Evolutionary conservation across 768 basidiomycete species (phyloP).

Genomic region (Termitomyces sp.): DNA sequence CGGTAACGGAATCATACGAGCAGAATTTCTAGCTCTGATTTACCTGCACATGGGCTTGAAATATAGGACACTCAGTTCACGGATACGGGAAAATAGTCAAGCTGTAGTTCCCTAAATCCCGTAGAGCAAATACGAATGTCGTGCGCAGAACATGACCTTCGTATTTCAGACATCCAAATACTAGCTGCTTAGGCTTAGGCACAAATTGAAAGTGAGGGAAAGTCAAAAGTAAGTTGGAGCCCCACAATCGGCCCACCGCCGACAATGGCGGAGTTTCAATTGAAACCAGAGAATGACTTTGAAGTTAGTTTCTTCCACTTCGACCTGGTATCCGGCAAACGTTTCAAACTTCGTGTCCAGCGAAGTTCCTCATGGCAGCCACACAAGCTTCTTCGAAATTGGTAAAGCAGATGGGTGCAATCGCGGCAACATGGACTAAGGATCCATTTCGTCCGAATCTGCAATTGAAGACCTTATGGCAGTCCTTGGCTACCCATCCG

Average conservation of each 20-base stretch:
- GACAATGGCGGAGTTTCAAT: conserved; percentile 7
- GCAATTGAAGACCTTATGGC: conserved; percentile 62
- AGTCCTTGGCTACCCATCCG: conserved; percentile 63
- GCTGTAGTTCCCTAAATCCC: neutral
- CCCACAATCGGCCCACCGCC: too few relatives aligned
- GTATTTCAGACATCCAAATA: neutral
- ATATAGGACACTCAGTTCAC: neutral
- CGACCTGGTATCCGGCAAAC: neutral
- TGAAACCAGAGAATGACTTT: neutral
- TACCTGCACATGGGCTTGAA: neutral
- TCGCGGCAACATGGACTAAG: conserved; percentile 59
- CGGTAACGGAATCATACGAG: neutral
- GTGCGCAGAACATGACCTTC: too few relatives aligned
- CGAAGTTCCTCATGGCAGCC: conserved; percentile 14
- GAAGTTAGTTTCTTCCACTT: neutral
- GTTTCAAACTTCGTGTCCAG: neutral
- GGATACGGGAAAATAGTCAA: neutral
- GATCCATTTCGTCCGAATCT: conserved; percentile 78
- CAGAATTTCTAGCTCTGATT: neutral
- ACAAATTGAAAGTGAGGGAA: neutral
- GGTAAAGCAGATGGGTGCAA: conserved; percentile 42
- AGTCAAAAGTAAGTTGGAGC: neutral
- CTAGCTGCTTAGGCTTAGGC: neutral
- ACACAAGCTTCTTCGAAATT: conserved; percentile 27
- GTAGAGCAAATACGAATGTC: neutral